These are phyloP conservation scores for Boehmeria nivea DNA, from an alignment of 306 rosid genomes.

Conservation along the genomic window DNA sequence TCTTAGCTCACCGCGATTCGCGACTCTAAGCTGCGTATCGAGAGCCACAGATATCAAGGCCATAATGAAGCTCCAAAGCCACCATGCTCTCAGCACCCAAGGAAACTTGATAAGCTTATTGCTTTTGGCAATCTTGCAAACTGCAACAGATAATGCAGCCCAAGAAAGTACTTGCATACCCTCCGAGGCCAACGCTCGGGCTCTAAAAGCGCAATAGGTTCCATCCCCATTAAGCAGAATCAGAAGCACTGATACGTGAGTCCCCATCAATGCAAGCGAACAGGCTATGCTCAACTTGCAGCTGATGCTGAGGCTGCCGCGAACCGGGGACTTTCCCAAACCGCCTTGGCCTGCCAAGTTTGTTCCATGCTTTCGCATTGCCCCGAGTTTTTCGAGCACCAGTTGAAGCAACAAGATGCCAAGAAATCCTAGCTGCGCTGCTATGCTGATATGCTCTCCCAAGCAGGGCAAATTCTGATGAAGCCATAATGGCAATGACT, in stretches of 20 bases:
- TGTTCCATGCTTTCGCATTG: constrained; percentile 24
- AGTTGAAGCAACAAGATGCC: constrained; percentile 33
- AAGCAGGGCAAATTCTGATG: constrained; percentile 57
- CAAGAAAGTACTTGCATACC: constrained; percentile 45
- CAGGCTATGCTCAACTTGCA: constrained; percentile 47
- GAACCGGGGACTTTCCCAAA: constrained; percentile 23
- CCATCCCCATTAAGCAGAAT: constrained; percentile 38
- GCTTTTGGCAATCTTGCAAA: constrained; percentile 24
- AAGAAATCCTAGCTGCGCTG: constrained; percentile 46
- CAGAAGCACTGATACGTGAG: constrained; percentile 37
- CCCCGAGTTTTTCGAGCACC: constrained; percentile 15
- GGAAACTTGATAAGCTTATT: constrained; percentile 38
- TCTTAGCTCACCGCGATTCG: constrained; percentile 24
- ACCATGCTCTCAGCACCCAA: constrained; percentile 80
- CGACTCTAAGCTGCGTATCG: constrained; percentile 34
- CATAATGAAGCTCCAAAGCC: constrained; percentile 61
- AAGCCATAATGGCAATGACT: constrained; percentile 40
- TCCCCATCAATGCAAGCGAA: constrained; percentile 36
- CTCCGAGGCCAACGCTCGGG: constrained; percentile 47
- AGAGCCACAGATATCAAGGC: constrained; percentile 29
- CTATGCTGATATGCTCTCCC: constrained; percentile 55
- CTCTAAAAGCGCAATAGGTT: constrained; percentile 39
- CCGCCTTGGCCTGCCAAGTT: too few species aligned
- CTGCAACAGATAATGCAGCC: constrained; percentile 37
- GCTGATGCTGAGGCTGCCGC: constrained; percentile 30